These are phyloP conservation scores for Metschnikowia similis DNA, from an alignment of 805 yeast species.

Conservation along the genomic window DNA sequence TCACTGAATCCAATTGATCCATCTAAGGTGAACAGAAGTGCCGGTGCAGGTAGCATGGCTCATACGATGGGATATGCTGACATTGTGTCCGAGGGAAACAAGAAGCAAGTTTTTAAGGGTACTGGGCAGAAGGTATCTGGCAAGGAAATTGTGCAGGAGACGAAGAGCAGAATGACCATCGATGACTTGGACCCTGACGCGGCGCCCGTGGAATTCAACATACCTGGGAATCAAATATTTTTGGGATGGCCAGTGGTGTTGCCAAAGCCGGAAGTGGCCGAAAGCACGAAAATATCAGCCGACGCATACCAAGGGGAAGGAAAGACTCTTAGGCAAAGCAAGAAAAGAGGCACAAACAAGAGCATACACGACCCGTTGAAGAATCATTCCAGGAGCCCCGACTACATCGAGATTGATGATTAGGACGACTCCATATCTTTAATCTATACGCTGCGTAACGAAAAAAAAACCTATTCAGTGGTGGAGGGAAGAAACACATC, in stretches of 20 bases:
- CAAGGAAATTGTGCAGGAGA: conserved; percentile 26
- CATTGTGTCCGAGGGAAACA: conserved; percentile 40
- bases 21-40: conserved; percentile 32
- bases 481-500: conserved; percentile 47
- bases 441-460: neutral
- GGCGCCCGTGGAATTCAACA: conserved; percentile 63
- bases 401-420: conserved; percentile 70
- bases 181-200: conserved; percentile 51
- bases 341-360: conserved; percentile 58
- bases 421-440: conserved; percentile 2
- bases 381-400: conserved; percentile 67
- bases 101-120: conserved; percentile 44
- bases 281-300: conserved; percentile 20
- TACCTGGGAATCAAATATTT: conserved; percentile 85
- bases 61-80: conserved; percentile 61
- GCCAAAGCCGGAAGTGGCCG: conserved; percentile 30
- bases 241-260: conserved; percentile 83
- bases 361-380: conserved; percentile 47
- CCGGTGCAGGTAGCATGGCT: conserved; percentile 72
- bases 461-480: conserved; percentile 7
- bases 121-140: conserved; percentile 73
- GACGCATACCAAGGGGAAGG: conserved; percentile 62
- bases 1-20: conserved; percentile 31
- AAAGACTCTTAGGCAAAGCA: conserved; percentile 64
- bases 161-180: conserved; percentile 27